These are phyloP conservation scores for Trametes elegans DNA, from an alignment of 768 basidiomycete genomes.

Conservation along the genomic window DNA sequence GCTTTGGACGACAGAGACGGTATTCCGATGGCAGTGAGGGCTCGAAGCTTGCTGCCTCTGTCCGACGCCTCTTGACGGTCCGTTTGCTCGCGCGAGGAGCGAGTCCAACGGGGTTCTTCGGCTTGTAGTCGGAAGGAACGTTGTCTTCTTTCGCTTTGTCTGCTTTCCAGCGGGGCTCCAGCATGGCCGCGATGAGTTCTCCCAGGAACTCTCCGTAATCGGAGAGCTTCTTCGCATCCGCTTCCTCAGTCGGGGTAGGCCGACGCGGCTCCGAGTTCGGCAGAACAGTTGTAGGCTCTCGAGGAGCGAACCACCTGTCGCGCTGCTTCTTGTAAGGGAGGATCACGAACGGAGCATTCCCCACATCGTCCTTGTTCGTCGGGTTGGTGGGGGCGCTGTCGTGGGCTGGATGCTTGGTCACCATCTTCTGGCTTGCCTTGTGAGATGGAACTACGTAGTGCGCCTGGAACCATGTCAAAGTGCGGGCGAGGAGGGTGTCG, in stretches of 20 bases:
- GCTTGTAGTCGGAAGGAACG: background rate
- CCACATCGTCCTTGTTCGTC: background rate
- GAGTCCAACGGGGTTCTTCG: background rate
- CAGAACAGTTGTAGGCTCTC: too few relatives aligned
- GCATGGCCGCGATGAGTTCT: background rate
- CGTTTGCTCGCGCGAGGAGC: background rate
- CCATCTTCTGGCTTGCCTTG: background rate
- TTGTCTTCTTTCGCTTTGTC: background rate
- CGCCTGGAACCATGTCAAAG: background rate
- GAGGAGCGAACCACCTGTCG: too few relatives aligned
- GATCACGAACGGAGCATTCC: too few relatives aligned
- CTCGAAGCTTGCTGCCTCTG: too few relatives aligned
- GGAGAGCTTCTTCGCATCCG: background rate
- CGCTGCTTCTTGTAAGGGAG: too few relatives aligned
- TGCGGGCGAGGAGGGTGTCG: background rate
- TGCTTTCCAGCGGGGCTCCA: background rate
- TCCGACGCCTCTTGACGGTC: background rate
- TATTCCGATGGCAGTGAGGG: too few relatives aligned
- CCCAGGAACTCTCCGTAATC: background rate
- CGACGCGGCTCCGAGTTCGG: too few relatives aligned
- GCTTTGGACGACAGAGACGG: too few relatives aligned
- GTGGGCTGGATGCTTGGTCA: background rate
- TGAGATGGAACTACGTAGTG: background rate
- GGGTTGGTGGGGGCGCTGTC: background rate
- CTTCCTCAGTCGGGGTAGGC: background rate